Evolutionary conservation across 176 grass and related monocot species (phyloP), one percentile per base, ranked within the genome.

Genomic region (Avena sativa): DNA sequence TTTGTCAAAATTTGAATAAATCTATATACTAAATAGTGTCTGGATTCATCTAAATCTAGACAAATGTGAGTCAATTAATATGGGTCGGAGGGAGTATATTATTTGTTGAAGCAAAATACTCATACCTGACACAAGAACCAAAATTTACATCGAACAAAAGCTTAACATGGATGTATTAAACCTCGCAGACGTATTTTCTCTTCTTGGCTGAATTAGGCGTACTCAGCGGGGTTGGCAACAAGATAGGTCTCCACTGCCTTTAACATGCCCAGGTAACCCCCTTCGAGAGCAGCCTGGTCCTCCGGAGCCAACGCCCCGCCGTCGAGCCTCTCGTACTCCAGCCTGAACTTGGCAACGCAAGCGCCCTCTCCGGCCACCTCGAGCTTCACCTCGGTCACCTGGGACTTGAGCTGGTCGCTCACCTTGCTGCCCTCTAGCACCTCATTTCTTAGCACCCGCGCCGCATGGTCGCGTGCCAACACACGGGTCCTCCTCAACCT

Each of bases 191-290:
- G 32, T 34, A 34, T 34, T 34, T n/a, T 72, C 4, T 21, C 19
- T 43, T 72, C 12, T 36, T 53, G 12, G 52, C 14, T 25, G 46
- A 30, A n/a, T 48, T 48, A 85, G 17, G 57, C 67, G 52, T 66
- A 85, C 14, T 71, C 88, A 4, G 13, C 30, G 3, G 90, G 86
- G 86, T 91, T 62, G 0, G 90, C 86, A 4, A 82, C n/a, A 9
- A 91, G 86, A 79, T 92, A 88, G 1, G 61, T 79, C 72, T 92
- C 90, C 3, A 83, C 14, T 34, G n/a, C 51, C 82, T 78, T 89
- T 19, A 84, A 1, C 52, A 86, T 9, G 32, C 46, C 26, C 13
- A 86, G 2, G 46, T 57, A 79, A 0, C 74, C 64, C 13, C n/a
- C 48, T 6, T 19, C 0, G 47, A 89, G 2, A 4, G 0, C 38